Evolutionary conservation across 169 alveolate genomes (phyloP).

Genomic region (Plasmodium gonderi): DNA sequence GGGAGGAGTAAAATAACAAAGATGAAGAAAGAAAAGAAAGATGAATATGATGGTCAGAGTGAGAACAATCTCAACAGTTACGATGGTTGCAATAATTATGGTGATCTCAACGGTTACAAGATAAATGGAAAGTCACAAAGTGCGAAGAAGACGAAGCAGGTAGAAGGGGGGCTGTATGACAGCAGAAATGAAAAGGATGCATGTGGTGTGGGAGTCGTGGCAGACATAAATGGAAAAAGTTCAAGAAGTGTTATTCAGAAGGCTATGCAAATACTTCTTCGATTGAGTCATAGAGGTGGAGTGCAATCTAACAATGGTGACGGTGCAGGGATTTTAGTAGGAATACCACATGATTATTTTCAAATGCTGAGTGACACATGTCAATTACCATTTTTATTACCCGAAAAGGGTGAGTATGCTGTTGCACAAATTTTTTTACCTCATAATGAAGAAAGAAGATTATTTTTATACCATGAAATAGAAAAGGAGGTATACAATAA

Average conservation of each 20-base stretch:
- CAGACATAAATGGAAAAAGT: slow-evolving; percentile 74
- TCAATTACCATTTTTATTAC: slow-evolving; percentile 73
- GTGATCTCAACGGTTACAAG: too few relatives aligned
- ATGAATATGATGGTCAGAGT: background rate
- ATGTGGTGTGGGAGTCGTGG: slow-evolving; percentile 84
- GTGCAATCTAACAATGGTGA: slow-evolving; percentile 82
- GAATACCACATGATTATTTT: slow-evolving; percentile 71
- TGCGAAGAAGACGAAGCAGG: background rate
- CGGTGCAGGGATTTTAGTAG: slow-evolving; percentile 76
- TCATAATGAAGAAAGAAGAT: slow-evolving; percentile 74
- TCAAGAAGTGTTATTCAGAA: slow-evolving; percentile 79
- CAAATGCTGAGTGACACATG: slow-evolving; percentile 76
- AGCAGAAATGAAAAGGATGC: slow-evolving; percentile 79
- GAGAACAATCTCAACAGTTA: too few relatives aligned
- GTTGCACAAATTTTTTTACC: slow-evolving; percentile 77
- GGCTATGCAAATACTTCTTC: slow-evolving; percentile 77
- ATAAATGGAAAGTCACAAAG: too few relatives aligned
- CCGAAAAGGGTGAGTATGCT: slow-evolving; percentile 78
- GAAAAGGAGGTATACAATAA: slow-evolving; percentile 36
- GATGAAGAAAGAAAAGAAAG: background rate
- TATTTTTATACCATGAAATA: slow-evolving; percentile 47
- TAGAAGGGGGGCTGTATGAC: slow-evolving; percentile 77
- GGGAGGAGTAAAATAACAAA: too few relatives aligned
- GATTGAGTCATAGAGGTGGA: slow-evolving; percentile 83
- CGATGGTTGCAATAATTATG: too few relatives aligned